A percentile compares a stretch with the other conserved stretches of the same genome.
Conservation (phyloP, 768 basidiomycete species). For the Leucosporidium creatinivorum region DNA sequence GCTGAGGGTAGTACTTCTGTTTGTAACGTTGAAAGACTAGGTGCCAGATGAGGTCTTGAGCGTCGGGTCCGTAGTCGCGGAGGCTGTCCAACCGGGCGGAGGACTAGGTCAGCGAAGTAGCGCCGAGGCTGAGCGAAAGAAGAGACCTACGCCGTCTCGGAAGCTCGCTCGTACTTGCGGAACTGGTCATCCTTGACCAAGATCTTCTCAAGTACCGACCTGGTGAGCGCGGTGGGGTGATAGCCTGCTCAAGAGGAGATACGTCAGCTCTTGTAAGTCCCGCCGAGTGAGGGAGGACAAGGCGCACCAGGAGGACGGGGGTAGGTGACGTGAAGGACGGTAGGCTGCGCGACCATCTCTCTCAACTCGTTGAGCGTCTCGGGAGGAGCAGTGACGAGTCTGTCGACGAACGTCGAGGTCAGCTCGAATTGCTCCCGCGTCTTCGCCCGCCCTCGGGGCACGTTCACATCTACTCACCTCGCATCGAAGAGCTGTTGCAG, state of each 20-base stretch:
- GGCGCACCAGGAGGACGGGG: not conserved
- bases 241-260: not conserved
- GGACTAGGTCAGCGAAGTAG: not conserved
- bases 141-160: not conserved
- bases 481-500: slow-evolving; percentile 13
- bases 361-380: slow-evolving; percentile 9
- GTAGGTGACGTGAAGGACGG: not conserved
- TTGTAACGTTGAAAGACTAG: not conserved
- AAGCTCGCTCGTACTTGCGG: not conserved
- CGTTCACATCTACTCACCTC: not conserved
- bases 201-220: not conserved
- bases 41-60: slow-evolving; percentile 17
- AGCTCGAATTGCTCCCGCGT: too few species aligned
- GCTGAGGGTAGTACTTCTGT: not conserved
- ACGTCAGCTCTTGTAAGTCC: not conserved
- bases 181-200: slow-evolving; percentile 5
- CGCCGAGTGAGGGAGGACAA: not conserved
- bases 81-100: not conserved
- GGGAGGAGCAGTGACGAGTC: slow-evolving; percentile 10
- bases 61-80: slow-evolving; percentile 3
- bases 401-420: not conserved
- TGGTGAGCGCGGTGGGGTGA: not conserved
- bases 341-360: not conserved
- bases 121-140: not conserved
- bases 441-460: too few species aligned